Evolutionary conservation across 139 green algal genomes (phyloP).

Genomic region (Micractinium conductrix): DNA sequence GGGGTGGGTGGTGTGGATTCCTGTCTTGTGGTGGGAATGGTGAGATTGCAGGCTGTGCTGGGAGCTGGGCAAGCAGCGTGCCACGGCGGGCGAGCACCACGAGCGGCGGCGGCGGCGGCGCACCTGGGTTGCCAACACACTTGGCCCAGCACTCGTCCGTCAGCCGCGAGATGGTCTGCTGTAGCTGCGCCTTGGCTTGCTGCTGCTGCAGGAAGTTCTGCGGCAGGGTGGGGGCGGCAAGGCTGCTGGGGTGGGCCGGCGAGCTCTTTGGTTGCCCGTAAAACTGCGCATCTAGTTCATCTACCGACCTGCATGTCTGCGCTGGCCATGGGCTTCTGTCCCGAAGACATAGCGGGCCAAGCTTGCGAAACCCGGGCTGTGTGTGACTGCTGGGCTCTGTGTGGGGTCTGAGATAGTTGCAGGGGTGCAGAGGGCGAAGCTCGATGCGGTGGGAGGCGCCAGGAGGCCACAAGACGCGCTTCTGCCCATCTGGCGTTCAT

Average conservation of each 20-base stretch:
- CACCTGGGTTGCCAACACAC: conserved; percentile 47
- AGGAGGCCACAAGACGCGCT: too few species aligned
- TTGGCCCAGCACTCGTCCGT: conserved; percentile 60
- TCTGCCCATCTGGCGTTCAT: too few species aligned
- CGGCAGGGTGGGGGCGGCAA: background rate
- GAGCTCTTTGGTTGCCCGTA: background rate
- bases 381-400: too few species aligned
- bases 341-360: background rate
- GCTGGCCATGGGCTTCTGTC: background rate
- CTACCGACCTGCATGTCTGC: conserved; percentile 2
- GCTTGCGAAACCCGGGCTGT: background rate
- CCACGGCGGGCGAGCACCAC: too few species aligned
- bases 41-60: too few species aligned
- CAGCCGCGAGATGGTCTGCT: conserved; percentile 51
- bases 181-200: conserved; percentile 47
- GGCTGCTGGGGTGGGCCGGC: background rate
- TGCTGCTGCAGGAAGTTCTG: conserved; percentile 33
- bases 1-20: too few species aligned
- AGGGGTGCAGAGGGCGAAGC: too few species aligned
- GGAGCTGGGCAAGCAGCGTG: too few species aligned
- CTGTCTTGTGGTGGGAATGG: too few species aligned
- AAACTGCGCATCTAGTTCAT: background rate
- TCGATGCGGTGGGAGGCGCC: too few species aligned
- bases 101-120: background rate
- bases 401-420: too few species aligned